Evolutionary conservation across 441 rosid genomes (phyloP).

Genomic region (Metrosideros polymorpha): DNA sequence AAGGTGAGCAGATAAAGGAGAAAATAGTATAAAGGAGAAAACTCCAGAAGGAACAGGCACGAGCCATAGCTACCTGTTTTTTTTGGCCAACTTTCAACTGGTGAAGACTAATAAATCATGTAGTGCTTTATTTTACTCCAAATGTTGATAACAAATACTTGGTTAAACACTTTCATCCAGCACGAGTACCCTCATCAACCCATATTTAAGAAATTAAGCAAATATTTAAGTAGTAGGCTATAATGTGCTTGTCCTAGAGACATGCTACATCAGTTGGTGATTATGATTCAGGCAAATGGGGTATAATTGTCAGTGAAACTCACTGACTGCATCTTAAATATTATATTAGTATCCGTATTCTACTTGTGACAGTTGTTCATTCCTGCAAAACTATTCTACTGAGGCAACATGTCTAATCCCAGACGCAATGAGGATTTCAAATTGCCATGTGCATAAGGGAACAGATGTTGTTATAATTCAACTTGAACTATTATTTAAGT

Average conservation of each 20-base stretch:
- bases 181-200: neutral
- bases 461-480: neutral
- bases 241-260: neutral
- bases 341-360: too few relatives aligned
- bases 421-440: neutral
- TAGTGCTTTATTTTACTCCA: neutral
- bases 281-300: neutral
- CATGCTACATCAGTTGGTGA: neutral
- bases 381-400: neutral
- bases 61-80: neutral
- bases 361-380: neutral
- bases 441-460: neutral
- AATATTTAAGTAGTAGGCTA: neutral
- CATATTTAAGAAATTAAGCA: neutral
- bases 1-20: neutral
- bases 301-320: neutral
- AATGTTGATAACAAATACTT: neutral
- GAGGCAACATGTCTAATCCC: neutral
- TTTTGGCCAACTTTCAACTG: neutral
- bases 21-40: neutral
- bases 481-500: neutral
- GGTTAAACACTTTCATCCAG: neutral
- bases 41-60: neutral
- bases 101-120: neutral
- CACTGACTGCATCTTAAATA: neutral